Base-by-base conservation (phyloP, 1,139 yeast species). In the Yamadazyma diddensiae region DNA sequence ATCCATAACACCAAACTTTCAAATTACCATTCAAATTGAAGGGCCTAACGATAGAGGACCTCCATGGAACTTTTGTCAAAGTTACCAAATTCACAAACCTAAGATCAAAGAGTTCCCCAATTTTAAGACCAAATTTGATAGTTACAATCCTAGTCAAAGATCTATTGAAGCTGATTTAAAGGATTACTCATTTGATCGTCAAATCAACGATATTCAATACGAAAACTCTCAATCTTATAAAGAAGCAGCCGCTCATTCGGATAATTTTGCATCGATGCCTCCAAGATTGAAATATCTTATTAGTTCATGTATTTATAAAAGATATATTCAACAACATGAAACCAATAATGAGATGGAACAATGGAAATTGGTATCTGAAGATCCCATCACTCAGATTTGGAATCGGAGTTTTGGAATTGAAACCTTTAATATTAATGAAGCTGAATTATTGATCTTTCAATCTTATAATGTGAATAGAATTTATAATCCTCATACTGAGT, bases 341-440 rank as follows among this genome's bases (percentile, higher is more conserved):
- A 15, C 36, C 12, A 30, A 31, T 9, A 36, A 41, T 16, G 37
- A 43, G 3, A 37, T 42, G 5, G 59, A 60, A 26, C 52, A 63
- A 21, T 79, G 83, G 83, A 57, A 57, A 29, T 53, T 77, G 19
- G 65, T 77, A 4, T 69, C 81, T 2, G 84, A 79, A 49, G 82
- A 78, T 41, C 49, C 67, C 1, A 59, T 69, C 4, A 67, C 79
- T 5, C 60, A 62, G 25, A 62, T 71, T 6, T 78, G 84, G 83
- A 66, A 73, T n/a, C 55, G 58, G 28, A 65, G 79, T 39, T 78
- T 63, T 49, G 78, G 79, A 1, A 58, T 78, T 27, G 64, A 63
- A 24, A 71, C 78, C 32, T 49, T 73, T 42, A 72, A 70, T 40
- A 65, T 77, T 11, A 71, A 68, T 39, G 77, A 75, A 45, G 77